These are phyloP conservation scores for Reticulascus tulasneorum DNA, from an alignment of 2,329 filamentous ascomycete species.

Conservation along the genomic window DNA sequence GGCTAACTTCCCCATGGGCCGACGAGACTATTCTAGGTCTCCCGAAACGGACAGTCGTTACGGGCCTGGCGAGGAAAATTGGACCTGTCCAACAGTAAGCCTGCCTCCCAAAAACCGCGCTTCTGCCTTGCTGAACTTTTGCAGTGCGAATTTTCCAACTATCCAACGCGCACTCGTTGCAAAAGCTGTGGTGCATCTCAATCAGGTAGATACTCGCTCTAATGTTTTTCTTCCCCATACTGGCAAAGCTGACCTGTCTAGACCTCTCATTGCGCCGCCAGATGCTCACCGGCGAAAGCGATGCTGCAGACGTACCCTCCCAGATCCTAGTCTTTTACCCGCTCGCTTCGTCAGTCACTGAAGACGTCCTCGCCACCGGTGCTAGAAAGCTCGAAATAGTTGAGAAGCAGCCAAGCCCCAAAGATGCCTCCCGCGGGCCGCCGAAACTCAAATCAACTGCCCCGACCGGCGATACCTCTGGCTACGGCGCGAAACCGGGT, in stretches of 20 bases:
- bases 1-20: constrained; percentile 43
- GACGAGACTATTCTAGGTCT: constrained; percentile 40
- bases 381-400: constrained; percentile 67
- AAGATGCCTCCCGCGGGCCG: constrained; percentile 38
- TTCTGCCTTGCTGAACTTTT: constrained; percentile 19
- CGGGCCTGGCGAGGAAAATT: constrained; percentile 26
- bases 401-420: constrained; percentile 47
- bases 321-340: constrained; percentile 75
- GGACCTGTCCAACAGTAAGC: constrained; percentile 18
- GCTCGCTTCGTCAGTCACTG: constrained; percentile 65
- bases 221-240: neutral
- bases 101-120: neutral
- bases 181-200: constrained; percentile 29
- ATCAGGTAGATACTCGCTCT: constrained; percentile 1
- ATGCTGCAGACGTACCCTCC: constrained; percentile 55
- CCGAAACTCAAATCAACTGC: constrained; percentile 58
- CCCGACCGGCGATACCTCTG: constrained; percentile 49
- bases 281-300: constrained; percentile 43
- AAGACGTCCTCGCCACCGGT: constrained; percentile 68
- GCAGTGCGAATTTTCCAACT: constrained; percentile 39
- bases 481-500: constrained; percentile 66
- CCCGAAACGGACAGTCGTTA: constrained; percentile 30
- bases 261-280: constrained; percentile 13
- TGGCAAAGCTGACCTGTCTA: constrained; percentile 1
- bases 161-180: constrained; percentile 30